These are phyloP conservation scores for Ceriops zippeliana DNA, from an alignment of 345 rosid genomes.

Conservation along the genomic window DNA sequence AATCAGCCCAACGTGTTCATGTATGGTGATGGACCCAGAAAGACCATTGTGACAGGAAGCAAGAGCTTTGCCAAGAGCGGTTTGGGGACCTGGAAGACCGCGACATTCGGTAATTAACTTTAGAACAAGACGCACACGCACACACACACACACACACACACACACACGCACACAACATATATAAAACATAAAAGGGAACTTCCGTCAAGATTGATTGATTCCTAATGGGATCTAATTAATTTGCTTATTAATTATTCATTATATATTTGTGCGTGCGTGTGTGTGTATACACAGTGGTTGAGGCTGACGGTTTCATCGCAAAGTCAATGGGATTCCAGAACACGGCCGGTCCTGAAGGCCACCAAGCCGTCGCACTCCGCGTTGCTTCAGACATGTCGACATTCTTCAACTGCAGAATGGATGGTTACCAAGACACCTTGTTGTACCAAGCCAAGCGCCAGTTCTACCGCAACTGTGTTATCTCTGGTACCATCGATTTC, in stretches of 20 bases:
- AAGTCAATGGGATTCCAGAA: conserved; percentile 59
- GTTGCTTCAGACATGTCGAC: conserved; percentile 50
- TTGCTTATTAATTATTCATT: background rate
- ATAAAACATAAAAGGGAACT: too few species aligned
- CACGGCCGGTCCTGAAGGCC: conserved; percentile 66
- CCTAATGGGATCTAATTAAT: too few species aligned
- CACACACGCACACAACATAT: too few species aligned
- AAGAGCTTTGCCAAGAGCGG: conserved; percentile 41
- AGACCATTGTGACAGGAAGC: conserved; percentile 53
- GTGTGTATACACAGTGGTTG: conserved; percentile 37
- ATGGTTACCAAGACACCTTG: conserved; percentile 72
- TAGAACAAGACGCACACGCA: too few species aligned
- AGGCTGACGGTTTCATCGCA: conserved; percentile 56
- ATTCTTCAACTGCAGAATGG: conserved; percentile 56
- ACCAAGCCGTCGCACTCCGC: conserved; percentile 70
- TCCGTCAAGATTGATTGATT: too few species aligned
- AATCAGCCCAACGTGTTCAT: conserved; percentile 50
- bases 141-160: too few species aligned
- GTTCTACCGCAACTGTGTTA: conserved; percentile 61
- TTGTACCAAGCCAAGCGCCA: conserved; percentile 54
- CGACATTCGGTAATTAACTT: conserved; percentile 38
- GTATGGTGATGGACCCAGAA: conserved; percentile 72
- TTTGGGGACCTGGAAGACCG: conserved; percentile 47
- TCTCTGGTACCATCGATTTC: conserved; percentile 77
- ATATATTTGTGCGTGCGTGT: too few species aligned